Conservation (phyloP, 805 yeast genomes). For the Metschnikowia gelsemii region DNA sequence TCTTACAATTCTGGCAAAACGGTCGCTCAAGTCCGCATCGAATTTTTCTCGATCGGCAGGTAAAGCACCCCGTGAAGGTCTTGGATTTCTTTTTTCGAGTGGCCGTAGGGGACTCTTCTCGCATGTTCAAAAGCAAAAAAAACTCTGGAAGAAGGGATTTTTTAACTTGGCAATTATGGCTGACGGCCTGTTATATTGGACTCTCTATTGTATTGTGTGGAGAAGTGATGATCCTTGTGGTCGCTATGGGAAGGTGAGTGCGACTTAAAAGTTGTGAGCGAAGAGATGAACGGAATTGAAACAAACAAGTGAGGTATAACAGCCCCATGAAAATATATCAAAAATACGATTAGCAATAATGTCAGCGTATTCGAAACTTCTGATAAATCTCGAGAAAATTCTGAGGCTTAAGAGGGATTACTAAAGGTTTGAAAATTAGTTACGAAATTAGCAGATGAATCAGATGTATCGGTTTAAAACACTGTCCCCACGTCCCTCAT, state of each 20-base stretch:
- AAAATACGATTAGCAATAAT: too few species aligned
- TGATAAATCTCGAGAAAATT: too few species aligned
- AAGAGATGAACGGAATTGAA: not conserved
- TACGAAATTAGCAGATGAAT: too few species aligned
- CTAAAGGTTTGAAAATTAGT: too few species aligned
- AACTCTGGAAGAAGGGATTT: not conserved
- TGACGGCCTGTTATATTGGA: not conserved
- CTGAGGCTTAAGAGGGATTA: too few species aligned
- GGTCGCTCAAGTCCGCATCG: conserved; percentile 78
- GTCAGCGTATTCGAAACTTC: too few species aligned
- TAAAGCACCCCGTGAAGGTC: conserved; percentile 85
- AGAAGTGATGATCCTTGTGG: not conserved
- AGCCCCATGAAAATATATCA: too few species aligned
- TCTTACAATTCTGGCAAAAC: conserved; percentile 65
- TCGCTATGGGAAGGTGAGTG: conserved; percentile 11
- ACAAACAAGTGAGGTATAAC: not conserved
- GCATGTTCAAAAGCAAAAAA: not conserved
- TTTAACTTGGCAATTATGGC: not conserved
- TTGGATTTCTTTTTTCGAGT: conserved; percentile 37
- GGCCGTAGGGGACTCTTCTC: not conserved
- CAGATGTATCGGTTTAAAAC: too few species aligned
- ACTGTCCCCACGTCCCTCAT: too few species aligned
- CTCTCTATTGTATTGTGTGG: too few species aligned
- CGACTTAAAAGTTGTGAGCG: conserved; percentile 9
- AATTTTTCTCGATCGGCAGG: conserved; percentile 77